phyloP scores from a whole-genome alignment of 345 rosid species.

The Eucalyptus fibrosa region DNA sequence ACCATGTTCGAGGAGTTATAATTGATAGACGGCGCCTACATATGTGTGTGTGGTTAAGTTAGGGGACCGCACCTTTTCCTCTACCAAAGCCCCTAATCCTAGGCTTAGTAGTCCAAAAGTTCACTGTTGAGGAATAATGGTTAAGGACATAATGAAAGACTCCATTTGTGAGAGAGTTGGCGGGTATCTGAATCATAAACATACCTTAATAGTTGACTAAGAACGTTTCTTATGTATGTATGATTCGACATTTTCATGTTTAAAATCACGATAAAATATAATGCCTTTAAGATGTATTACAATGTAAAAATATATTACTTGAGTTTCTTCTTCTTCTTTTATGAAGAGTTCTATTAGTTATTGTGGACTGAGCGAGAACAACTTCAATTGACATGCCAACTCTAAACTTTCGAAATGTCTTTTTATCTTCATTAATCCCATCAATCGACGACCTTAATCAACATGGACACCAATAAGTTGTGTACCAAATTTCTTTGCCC shows the following conservation, averaged over 20 bases:
- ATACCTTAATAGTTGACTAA: not conserved
- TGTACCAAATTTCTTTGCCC: too few species aligned
- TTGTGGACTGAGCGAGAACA: accelerated
- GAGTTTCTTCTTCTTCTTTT: not conserved
- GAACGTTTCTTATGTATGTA: not conserved
- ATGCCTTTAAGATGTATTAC: not conserved
- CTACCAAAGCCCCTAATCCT: not conserved
- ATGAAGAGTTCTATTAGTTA: not conserved
- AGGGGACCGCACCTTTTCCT: not conserved
- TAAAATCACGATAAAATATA: not conserved
- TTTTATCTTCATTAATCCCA: not conserved
- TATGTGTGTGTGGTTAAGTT: not conserved
- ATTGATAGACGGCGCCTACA: not conserved
- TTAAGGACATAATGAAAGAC: not conserved
- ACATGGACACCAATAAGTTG: not conserved
- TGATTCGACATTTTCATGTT: not conserved
- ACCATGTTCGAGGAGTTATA: not conserved
- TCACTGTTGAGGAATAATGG: not conserved
- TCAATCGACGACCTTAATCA: not conserved
- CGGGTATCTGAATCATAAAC: not conserved
- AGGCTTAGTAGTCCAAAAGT: not conserved
- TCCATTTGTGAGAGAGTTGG: not conserved
- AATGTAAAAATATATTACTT: not conserved
- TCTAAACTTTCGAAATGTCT: not conserved
- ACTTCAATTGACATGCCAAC: not conserved